Conservation (phyloP, 352 stramenopile species). For the Phytophthora aleatoria region DNA sequence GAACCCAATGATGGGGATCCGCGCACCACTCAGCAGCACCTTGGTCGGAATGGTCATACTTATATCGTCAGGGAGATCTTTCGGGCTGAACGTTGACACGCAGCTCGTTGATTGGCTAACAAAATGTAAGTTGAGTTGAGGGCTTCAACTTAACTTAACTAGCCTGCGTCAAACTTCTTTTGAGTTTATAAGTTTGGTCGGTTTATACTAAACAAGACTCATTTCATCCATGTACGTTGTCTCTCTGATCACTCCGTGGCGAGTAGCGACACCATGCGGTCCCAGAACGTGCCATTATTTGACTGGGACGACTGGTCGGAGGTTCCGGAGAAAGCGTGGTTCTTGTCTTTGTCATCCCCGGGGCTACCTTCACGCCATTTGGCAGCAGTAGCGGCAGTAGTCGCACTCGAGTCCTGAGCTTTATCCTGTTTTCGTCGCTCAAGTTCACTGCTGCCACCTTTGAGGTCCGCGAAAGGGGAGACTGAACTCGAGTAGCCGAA, state of each 20-base stretch:
- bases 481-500: constrained; percentile 45
- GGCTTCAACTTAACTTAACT: too few relatives aligned
- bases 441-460: constrained; percentile 9
- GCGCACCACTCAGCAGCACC: constrained; percentile 44
- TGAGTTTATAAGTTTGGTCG: too few relatives aligned
- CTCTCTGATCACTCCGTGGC: constrained; percentile 19
- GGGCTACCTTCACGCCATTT: constrained; percentile 45
- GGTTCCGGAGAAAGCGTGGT: constrained; percentile 29
- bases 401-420: constrained; percentile 2
- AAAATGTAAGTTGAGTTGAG: too few relatives aligned
- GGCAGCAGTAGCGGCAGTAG: constrained; percentile 26
- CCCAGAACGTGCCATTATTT: constrained; percentile 50
- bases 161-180: too few relatives aligned
- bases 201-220: constrained; percentile 14
- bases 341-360: constrained; percentile 18
- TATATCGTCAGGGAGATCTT: constrained; percentile 19
- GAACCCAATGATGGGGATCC: constrained; percentile 59
- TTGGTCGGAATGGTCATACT: constrained; percentile 32
- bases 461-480: constrained; percentile 28
- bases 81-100: constrained; percentile 4
- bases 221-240: constrained; percentile 1
- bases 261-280: constrained; percentile 49
- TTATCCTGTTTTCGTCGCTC: constrained; percentile 17
- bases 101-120: neutral
- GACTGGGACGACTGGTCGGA: constrained; percentile 46